Conservation (phyloP, 352 stramenopile genomes). For the Phytopythium ostracodes region DNA sequence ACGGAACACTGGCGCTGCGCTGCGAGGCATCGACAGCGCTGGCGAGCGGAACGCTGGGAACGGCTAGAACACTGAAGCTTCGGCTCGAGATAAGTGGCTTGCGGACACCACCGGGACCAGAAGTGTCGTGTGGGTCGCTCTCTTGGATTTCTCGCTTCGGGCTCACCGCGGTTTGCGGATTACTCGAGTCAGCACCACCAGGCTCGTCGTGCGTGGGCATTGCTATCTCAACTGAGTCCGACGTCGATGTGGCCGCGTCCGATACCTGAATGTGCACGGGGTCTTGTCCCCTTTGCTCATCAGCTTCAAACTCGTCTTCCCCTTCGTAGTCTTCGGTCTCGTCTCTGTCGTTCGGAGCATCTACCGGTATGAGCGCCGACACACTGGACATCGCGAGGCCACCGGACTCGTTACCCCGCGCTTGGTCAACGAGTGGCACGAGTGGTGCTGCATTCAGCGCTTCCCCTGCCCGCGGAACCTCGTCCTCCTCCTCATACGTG, state of each 20-base stretch:
- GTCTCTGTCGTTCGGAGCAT: background rate
- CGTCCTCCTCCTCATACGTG: slow-evolving; percentile 16
- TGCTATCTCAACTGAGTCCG: background rate
- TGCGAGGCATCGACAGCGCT: background rate
- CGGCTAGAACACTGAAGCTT: slow-evolving; percentile 22
- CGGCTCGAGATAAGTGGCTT: slow-evolving; percentile 7
- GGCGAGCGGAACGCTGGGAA: slow-evolving; percentile 2
- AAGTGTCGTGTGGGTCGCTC: background rate
- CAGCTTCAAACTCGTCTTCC: slow-evolving; percentile 15
- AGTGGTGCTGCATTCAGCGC: background rate
- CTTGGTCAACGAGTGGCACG: background rate
- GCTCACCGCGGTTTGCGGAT: background rate
- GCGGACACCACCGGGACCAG: no score
- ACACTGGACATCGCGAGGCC: background rate
- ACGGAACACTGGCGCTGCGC: slow-evolving; percentile 22
- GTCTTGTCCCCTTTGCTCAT: background rate
- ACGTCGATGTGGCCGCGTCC: no score
- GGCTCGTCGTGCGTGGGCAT: background rate
- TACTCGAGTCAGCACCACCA: background rate
- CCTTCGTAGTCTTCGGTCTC: slow-evolving; percentile 11
- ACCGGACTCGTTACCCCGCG: background rate
- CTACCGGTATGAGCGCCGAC: background rate
- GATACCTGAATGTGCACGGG: background rate
- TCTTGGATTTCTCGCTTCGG: background rate
- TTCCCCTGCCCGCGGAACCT: background rate